Conservation (phyloP, 2,329 filamentous ascomycete species). For the Rhytidhysteron rufulum region DNA sequence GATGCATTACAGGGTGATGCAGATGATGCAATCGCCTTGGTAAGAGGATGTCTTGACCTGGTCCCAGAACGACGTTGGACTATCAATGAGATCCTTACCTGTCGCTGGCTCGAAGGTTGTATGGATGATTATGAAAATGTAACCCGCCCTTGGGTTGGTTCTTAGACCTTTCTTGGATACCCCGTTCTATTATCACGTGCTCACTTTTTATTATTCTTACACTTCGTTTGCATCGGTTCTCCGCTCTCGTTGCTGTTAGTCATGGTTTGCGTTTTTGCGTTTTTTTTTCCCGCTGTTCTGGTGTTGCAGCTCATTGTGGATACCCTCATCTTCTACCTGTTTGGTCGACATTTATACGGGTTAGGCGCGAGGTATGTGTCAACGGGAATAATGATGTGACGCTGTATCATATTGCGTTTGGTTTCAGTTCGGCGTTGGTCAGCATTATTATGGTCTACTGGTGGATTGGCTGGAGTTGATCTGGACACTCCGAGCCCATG, state of each 20-base stretch:
- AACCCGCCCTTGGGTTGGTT: slow-evolving; percentile 1
- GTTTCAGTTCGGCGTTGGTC: too few species aligned
- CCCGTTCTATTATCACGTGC: not conserved
- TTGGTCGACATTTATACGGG: too few species aligned
- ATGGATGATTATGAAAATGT: slow-evolving; percentile 24
- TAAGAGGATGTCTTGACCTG: slow-evolving; percentile 58
- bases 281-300: not conserved
- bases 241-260: not conserved
- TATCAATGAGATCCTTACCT: slow-evolving; percentile 53
- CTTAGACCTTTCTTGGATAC: not conserved
- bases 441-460: too few species aligned
- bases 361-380: too few species aligned
- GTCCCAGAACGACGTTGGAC: slow-evolving; percentile 54
- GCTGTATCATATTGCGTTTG: too few species aligned
- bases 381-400: too few species aligned
- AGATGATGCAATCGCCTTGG: slow-evolving; percentile 52
- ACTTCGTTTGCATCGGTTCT: not conserved
- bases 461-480: too few species aligned
- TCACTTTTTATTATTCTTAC: not conserved
- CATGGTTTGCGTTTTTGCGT: not conserved
- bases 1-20: slow-evolving; percentile 34
- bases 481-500: too few species aligned
- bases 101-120: slow-evolving; percentile 50
- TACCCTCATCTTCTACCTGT: not conserved
- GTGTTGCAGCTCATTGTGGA: not conserved